Base-by-base conservation (phyloP, 495 filamentous ascomycete species). In the Aspergillus asperescens region DNA sequence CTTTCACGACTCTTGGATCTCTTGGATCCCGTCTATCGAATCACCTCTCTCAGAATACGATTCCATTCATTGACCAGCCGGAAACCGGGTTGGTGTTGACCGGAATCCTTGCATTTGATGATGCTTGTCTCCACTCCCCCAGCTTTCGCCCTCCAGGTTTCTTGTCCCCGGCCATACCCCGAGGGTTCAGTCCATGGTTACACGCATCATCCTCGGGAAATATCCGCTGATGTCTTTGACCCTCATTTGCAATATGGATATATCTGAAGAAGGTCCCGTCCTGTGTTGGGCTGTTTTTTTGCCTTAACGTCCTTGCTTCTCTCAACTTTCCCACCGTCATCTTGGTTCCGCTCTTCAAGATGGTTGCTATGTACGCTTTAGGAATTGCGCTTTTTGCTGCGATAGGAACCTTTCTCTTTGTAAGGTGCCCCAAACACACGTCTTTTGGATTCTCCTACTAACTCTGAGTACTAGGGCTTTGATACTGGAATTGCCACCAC, bases 401-500 rank as follows among this genome's bases (percentile, higher is more conserved):
- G 25, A 77, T 81, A 46, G 78, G 78, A 56, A 79, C 78, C 3
- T 81, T 79, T 57, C 68, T 81, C 51, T 81, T 78, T 61, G 78
- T 78, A 73, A 40, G 77, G 1, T n/a, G 1, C 15, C 12, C 19
- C 27, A 1, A 19, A 27, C 12, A 8, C 34, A n/a, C 19, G 4
- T 5, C 7, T 22, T 2, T 13, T 10, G 3, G 8, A n/a, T 15
- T 34, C n/a, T 35, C 3, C 35, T 4, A 23, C 22, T 13, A n/a
- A 37, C 32, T 49, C 8, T 23, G 12, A 15, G 1, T 1, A 8
- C 35, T 63, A 80, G 78, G 78, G 78, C 8, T 81, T 79, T 56
- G 78, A 80, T 59, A 79, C 77, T 2, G 78, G 78, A 34, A 80
- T 81, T 60, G 77, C 76, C n/a, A 81, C 77, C 20, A 80, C 78